Base-by-base conservation (phyloP, 2,329 filamentous ascomycete species). In the Berkeleyomyces basicola region DNA sequence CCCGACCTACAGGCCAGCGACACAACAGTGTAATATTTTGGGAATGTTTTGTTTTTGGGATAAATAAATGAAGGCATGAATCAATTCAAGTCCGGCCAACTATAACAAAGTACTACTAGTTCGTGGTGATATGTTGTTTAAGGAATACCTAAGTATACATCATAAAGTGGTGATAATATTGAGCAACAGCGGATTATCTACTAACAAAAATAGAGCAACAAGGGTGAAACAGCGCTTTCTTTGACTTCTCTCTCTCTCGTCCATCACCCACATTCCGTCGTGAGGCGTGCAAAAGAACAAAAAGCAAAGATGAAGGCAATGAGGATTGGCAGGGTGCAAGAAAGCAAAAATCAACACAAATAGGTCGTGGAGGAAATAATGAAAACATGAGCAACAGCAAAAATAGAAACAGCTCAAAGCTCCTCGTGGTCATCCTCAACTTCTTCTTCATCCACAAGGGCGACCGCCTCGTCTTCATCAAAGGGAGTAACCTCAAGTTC, bases 31-130 rank as follows among this genome's bases (percentile, higher is more conserved):
- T 55, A 55, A 55, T 55, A n/a, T 55, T 55, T 39, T 37, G 31
- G 33, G 6, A 55, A 55, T 55, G 33, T 55, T 55, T 55, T 55
- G 33, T 39, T 55, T 55, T 55, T 55, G 36, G 51, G 51, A 55
- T 55, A 55, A 55, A 55, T 55, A 55, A 37, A 55, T 36, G 51
- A 55, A 55, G 51, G 39, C 33, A 55, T 55, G 51, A 55, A 55
- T 14, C 51, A 55, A 39, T n/a, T 16, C 23, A 23, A 23, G 23
- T 46, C 16, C 11, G 49, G 31, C 11, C 49, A 23, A 33, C 9
- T 53, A 7, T 33, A 36, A 53, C 31, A 53, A 53, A 33, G 49
- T 23, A 23, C 2, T 23, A 23, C 23, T 23, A 23, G 23, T 23
- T 23, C 23, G 23, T 23, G 23, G 23, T 23, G 23, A 23, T 2